phyloP scores from a whole-genome alignment of 148 eudicot species.

The Selenicereus undatus region DNA sequence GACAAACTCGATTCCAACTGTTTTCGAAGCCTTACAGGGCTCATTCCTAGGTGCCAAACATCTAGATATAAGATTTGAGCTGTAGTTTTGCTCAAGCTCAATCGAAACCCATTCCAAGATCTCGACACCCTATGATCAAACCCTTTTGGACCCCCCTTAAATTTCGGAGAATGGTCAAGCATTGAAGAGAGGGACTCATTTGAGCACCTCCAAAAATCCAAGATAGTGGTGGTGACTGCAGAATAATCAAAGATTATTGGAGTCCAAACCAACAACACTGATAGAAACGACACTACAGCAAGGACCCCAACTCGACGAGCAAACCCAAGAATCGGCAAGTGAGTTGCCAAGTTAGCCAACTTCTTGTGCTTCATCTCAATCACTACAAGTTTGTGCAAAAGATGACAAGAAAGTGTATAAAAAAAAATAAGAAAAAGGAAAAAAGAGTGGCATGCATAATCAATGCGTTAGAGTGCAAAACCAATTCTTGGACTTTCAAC shows the following conservation, averaged over 20 bases:
- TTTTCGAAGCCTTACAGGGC: constrained; percentile 51
- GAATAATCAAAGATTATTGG: constrained; percentile 13
- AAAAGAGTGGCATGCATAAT: too few species aligned
- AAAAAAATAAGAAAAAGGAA: too few species aligned
- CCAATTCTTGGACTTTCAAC: too few species aligned
- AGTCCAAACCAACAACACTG: constrained; percentile 17
- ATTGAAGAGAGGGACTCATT: neutral
- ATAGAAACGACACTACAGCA: neutral
- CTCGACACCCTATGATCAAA: neutral
- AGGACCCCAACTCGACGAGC: constrained; percentile 19
- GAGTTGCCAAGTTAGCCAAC: constrained; percentile 13
- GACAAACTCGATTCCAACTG: constrained; percentile 51
- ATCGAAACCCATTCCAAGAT: constrained; percentile 27
- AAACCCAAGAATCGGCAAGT: constrained; percentile 5
- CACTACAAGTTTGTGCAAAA: constrained; percentile 6
- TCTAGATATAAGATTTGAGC: constrained; percentile 41
- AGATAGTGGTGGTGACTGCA: constrained; percentile 6
- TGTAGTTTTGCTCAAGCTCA: constrained; percentile 56
- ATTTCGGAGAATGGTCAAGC: neutral
- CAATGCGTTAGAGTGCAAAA: too few species aligned
- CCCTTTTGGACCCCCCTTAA: too few species aligned
- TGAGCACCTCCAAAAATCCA: constrained; percentile 20
- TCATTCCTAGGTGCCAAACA: constrained; percentile 62
- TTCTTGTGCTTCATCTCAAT: constrained; percentile 13
- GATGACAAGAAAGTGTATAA: too few species aligned